Evolutionary conservation across 2,329 filamentous ascomycete species (phyloP).

Genomic region (Fusarium pseudonygamai): DNA sequence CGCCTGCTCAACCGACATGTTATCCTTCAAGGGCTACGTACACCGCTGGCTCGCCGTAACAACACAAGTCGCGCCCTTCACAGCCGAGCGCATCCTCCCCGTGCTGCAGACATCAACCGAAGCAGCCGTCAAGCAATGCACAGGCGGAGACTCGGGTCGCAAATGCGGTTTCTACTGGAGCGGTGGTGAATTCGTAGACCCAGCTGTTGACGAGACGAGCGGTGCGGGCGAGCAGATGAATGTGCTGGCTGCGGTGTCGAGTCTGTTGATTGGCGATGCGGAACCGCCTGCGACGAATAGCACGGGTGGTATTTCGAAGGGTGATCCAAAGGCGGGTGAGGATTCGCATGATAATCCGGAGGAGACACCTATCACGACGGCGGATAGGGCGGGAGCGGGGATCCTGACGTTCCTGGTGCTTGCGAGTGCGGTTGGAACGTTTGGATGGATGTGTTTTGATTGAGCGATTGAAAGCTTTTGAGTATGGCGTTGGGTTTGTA

Average conservation of each 20-base stretch:
- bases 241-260: constrained; percentile 64
- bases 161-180: constrained; percentile 74
- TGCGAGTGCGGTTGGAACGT: constrained; percentile 53
- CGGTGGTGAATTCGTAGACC: constrained; percentile 54
- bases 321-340: constrained; percentile 53
- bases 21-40: constrained; percentile 77
- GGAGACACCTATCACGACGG: constrained; percentile 50
- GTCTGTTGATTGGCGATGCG: constrained; percentile 55
- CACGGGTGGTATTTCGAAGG: constrained; percentile 61
- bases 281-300: constrained; percentile 54
- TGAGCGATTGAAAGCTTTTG: constrained; percentile 6
- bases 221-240: constrained; percentile 69
- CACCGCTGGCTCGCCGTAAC: constrained; percentile 71
- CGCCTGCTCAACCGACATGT: constrained; percentile 76
- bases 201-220: constrained; percentile 61
- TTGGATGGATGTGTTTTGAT: constrained; percentile 61
- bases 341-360: constrained; percentile 46
- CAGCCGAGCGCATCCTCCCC: constrained; percentile 62
- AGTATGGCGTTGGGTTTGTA: constrained; percentile 4
- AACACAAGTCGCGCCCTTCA: constrained; percentile 70
- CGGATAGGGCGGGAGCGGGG: constrained; percentile 59
- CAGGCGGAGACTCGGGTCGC: constrained; percentile 65
- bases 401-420: constrained; percentile 59
- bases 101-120: constrained; percentile 66
- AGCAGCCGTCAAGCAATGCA: constrained; percentile 71